Evolutionary conservation across 805 yeast genomes (phyloP).

Genomic region (Myxozyma monticola): DNA sequence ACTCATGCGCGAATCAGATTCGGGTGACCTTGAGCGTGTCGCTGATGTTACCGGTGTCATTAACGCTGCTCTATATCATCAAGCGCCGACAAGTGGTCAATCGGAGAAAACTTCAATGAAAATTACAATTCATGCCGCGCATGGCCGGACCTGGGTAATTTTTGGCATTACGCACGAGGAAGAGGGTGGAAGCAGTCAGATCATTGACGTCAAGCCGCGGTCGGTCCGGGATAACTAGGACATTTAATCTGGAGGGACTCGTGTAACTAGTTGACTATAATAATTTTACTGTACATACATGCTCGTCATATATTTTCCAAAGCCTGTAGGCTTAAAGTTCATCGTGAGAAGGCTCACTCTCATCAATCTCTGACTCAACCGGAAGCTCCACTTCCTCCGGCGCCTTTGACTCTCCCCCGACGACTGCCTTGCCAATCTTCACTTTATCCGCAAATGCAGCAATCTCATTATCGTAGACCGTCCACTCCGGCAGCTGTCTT

Average conservation of each 20-base stretch:
- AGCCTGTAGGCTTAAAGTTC: neutral
- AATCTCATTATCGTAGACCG: slow-evolving; percentile 59
- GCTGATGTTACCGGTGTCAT: slow-evolving; percentile 24
- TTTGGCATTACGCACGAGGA: slow-evolving; percentile 11
- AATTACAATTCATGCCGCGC: slow-evolving; percentile 7
- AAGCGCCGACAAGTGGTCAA: slow-evolving; percentile 2
- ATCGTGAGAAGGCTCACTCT: neutral
- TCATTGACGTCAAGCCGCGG: slow-evolving; percentile 25
- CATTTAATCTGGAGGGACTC: neutral
- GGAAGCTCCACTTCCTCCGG: neutral
- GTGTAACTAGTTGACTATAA: no score
- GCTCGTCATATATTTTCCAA: neutral
- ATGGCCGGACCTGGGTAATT: slow-evolving; percentile 19
- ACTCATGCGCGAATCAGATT: slow-evolving; percentile 2
- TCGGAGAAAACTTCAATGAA: slow-evolving; percentile 22
- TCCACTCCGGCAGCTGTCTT: slow-evolving; percentile 80
- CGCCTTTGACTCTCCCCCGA: no score
- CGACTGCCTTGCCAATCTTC: slow-evolving; percentile 19
- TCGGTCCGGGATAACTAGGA: slow-evolving; percentile 8
- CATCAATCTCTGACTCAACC: neutral
- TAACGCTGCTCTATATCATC: slow-evolving; percentile 10
- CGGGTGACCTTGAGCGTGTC: neutral
- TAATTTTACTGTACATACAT: neutral
- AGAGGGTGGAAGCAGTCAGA: neutral
- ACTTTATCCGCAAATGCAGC: slow-evolving; percentile 34